phyloP scores from a whole-genome alignment of 495 filamentous ascomycete genomes.

The Tuber melanosporum region DNA sequence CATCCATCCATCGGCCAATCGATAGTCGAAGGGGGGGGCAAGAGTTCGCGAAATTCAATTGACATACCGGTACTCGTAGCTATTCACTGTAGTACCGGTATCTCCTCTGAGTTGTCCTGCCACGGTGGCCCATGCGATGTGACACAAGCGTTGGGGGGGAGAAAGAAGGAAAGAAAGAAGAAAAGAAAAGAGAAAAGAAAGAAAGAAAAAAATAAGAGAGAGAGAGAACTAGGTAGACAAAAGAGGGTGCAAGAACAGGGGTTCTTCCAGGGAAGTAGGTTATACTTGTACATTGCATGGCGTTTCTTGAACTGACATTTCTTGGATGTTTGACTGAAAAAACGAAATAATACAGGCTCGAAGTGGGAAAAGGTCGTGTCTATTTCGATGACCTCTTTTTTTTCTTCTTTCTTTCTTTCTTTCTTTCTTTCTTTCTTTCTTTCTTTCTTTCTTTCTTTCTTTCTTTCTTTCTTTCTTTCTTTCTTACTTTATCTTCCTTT shows the following conservation, averaged over 20 bases:
- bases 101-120: slow-evolving; percentile 2
- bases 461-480: too few relatives aligned
- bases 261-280: not conserved
- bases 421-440: too few relatives aligned
- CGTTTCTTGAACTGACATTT: not conserved
- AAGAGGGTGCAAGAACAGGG: not conserved
- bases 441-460: not conserved
- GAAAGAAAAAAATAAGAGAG: not conserved
- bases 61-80: not conserved
- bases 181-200: not conserved
- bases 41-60: not conserved
- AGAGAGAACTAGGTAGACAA: not conserved
- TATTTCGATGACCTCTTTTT: not conserved
- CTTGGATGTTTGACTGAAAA: not conserved
- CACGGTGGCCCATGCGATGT: slow-evolving; percentile 4
- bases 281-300: not conserved
- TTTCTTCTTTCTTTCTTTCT: not conserved
- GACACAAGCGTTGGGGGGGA: not conserved
- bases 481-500: too few relatives aligned
- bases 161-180: not conserved
- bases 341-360: not conserved
- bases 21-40: not conserved
- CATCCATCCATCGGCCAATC: not conserved
- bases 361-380: not conserved
- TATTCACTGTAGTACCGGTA: not conserved